Evolutionary conservation across 805 yeast species (phyloP).

Genomic region (Metschnikowia hibisci): DNA sequence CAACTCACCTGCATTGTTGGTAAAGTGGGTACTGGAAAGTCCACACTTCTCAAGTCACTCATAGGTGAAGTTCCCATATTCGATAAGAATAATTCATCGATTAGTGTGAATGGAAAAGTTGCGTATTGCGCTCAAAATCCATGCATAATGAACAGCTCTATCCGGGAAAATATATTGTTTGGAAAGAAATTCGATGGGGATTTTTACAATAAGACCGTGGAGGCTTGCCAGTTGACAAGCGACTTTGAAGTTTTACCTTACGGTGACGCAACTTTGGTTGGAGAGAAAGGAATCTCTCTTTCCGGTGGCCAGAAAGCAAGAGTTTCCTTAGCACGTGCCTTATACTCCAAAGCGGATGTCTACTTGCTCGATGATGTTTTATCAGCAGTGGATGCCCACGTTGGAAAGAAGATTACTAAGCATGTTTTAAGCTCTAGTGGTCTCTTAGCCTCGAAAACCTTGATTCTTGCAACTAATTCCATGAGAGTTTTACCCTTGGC

Average conservation of each 20-base stretch:
- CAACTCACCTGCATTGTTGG: constrained; percentile 60
- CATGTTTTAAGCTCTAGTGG: constrained; percentile 48
- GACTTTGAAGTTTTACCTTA: constrained; percentile 49
- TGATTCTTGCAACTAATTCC: constrained; percentile 57
- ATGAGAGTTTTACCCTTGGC: constrained; percentile 55
- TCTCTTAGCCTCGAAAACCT: constrained; percentile 47
- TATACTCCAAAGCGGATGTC: constrained; percentile 57
- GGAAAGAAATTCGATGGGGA: constrained; percentile 43
- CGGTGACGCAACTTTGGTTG: constrained; percentile 52
- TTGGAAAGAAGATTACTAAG: constrained; percentile 51
- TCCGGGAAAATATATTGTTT: constrained; percentile 49
- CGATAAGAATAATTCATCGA: constrained; percentile 8
- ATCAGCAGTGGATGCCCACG: constrained; percentile 73
- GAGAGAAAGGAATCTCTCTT: constrained; percentile 58
- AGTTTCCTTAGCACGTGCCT: constrained; percentile 64
- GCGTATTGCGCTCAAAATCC: constrained; percentile 63
- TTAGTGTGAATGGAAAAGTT: constrained; percentile 36
- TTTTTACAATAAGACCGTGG: constrained; percentile 40
- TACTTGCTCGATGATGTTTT: constrained; percentile 61
- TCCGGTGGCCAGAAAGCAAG: constrained; percentile 66
- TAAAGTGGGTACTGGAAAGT: constrained; percentile 65
- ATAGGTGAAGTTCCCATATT: constrained; percentile 45
- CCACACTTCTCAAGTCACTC: constrained; percentile 51
- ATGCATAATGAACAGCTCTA: constrained; percentile 50
- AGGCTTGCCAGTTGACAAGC: constrained; percentile 47